Evolutionary conservation across 2,329 filamentous ascomycete species (phyloP), one percentile per base, ranked within the genome.

Genomic region (Paradendryphiella salina): DNA sequence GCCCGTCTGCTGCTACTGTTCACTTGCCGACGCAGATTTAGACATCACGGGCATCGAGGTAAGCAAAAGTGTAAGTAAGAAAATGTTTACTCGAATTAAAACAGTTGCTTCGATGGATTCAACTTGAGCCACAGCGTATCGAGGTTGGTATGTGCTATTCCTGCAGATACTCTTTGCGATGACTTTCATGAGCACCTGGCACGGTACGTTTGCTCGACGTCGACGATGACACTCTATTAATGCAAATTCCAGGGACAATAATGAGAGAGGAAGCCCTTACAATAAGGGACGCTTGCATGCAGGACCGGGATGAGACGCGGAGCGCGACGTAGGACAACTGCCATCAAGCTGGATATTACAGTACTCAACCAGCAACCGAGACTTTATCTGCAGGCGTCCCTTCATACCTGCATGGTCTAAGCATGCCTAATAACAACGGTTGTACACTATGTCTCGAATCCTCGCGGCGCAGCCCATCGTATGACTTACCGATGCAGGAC

Each of bases 391-490:
- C 17, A 35, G 21, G n/a, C n/a, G 4, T 20, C 38, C 31, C 14
- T 46, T 37, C 4, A 34, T 26, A 15, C 41, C 34, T 33, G 18
- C 40, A 26, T 14, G n/a, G 39, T 33, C 23, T 20, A 7, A 13
- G 9, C 11, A 36, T 17, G 35, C 6, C 13, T 33, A 23, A 50
- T 35, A 9, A 50, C 20, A 2, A 20, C 13, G 29, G 28, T 15
- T 38, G 40, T 13, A 38, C 8, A 20, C 28, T 11, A 29, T 38
- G 37, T 41, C 35, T 36, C 36, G 29, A 23, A 18, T 46, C 29
- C 15, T 32, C 15, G 42, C 17, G 36, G 42, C 36, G 36, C 36
- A 34, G 48, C 31, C 36, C 7, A 36, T 46, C 15, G 36, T 39
- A 34, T 17, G 14, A 50, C 40, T 10, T 29, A 26, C 26, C 13